Percentiles rank a stretch among this genome's conserved stretches.
phyloP scores from a whole-genome alignment of 2,329 filamentous ascomycete genomes.

The Colletotrichum sp. region DNA sequence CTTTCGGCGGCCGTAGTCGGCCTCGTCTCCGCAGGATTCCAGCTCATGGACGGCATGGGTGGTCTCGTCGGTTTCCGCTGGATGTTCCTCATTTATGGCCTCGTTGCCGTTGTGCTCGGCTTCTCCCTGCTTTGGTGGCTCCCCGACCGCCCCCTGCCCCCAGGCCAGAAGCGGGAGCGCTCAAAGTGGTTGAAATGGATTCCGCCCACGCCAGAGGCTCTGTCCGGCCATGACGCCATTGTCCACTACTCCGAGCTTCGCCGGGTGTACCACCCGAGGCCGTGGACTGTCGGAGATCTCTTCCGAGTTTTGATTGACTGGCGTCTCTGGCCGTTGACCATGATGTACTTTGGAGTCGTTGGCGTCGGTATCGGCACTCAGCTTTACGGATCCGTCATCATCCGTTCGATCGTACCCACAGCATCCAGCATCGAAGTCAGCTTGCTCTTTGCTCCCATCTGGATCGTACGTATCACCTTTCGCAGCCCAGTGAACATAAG shows the following conservation, averaged over 20 bases:
- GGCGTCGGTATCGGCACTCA: conserved; percentile 92
- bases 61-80: conserved; percentile 85
- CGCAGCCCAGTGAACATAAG: background rate
- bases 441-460: conserved; percentile 87
- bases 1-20: conserved; percentile 89
- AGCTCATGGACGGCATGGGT: conserved; percentile 81
- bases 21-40: conserved; percentile 88
- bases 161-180: conserved; percentile 63
- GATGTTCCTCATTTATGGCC: conserved; percentile 91
- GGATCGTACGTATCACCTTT: conserved; percentile 69
- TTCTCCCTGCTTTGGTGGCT: conserved; percentile 86
- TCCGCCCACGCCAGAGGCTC: conserved; percentile 71
- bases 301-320: conserved; percentile 78
- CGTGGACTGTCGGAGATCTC: conserved; percentile 78
- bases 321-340: conserved; percentile 82
- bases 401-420: conserved; percentile 75
- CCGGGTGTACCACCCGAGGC: conserved; percentile 76
- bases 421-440: conserved; percentile 79
- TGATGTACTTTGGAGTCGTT: conserved; percentile 97
- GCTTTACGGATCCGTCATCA: conserved; percentile 87
- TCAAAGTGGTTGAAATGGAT: conserved; percentile 67
- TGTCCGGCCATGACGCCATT: conserved; percentile 77
- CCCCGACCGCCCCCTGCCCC: conserved; percentile 79
- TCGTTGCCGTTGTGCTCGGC: conserved; percentile 75
- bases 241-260: conserved; percentile 85